Base-by-base conservation (phyloP, 2,329 filamentous ascomycete genomes). In the Lachnellula willkommii region DNA sequence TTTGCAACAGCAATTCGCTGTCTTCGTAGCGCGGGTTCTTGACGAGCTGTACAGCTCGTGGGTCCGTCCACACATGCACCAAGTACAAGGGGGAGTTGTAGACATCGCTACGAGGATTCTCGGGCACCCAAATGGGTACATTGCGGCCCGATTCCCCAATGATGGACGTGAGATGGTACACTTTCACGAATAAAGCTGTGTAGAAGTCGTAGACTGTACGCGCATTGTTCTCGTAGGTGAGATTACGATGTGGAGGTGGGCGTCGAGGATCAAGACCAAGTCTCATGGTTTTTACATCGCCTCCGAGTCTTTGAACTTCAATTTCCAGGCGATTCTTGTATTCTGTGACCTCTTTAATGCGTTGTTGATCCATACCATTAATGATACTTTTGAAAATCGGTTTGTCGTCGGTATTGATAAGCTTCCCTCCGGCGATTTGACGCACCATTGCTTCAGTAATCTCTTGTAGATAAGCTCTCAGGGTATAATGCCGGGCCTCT, bases 311-410 rank as follows among this genome's bases (percentile, higher is more conserved):
- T 8, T 49, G n/a, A 28, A 56, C 50, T 32, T 56, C 54, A 37
- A 43, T 26, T 22, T 56, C 54, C 24, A 56, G 22, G 11, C 46
- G 49, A 37, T 52, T 49, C 20, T 56, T 56, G 32, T 52, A 52
- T 14, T 46, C 22, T 14, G 43, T 50, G 17, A 53, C 14, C 22
- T 53, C 50, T 26, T 17, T 17, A 15, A 53, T 24, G 3, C 50
- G 42, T 24, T 32, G 17, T 14, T 45, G 32, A 46, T 56, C 49
- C 50, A 56, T 53, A 14, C 42, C 15, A 12, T 45, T 39, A 4
- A 52, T 17, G 9, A 52, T 56, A 26, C 15, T 46, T 6, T 48
- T 20, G 6, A 52, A 46, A 2, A 50, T 28, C 6, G 49, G 50
- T 24, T 46, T 36, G 20, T 53, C 35, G 12, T 28, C 48, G 8